phyloP scores from a whole-genome alignment of 768 basidiomycete species.

The Tulasnella sp. region DNA sequence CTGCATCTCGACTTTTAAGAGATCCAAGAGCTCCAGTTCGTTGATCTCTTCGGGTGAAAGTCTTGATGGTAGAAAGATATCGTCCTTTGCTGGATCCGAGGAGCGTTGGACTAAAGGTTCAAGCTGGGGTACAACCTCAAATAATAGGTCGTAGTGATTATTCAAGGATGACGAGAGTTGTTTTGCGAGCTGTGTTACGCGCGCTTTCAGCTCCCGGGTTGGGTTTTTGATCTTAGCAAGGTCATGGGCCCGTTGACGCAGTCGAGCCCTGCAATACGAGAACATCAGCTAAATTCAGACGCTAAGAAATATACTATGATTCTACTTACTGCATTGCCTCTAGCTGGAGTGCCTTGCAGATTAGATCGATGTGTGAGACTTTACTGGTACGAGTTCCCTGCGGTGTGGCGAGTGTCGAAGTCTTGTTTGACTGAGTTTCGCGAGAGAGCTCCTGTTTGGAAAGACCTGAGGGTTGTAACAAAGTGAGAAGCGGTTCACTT shows the following conservation, averaged over 20 bases:
- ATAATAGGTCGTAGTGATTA: background rate
- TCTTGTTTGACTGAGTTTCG: too few relatives aligned
- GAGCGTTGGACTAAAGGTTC: background rate
- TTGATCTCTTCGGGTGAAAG: background rate
- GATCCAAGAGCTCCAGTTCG: background rate
- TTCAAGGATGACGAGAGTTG: background rate
- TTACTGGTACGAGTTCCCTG: too few relatives aligned
- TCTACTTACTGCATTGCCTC: background rate
- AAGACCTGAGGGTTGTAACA: background rate
- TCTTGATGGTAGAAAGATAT: background rate
- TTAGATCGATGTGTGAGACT: background rate
- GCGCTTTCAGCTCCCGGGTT: background rate
- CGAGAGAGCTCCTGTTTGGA: background rate
- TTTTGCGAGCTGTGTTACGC: background rate
- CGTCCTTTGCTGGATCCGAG: background rate
- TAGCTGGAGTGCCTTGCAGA: background rate
- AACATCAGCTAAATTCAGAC: background rate
- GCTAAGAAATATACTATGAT: background rate
- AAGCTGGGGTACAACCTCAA: background rate
- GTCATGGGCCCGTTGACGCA: background rate
- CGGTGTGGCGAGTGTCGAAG: too few relatives aligned
- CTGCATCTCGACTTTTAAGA: background rate
- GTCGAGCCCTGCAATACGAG: background rate
- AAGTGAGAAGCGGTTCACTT: background rate
- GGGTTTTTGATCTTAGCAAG: background rate